Conservation (phyloP, 495 filamentous ascomycete genomes). For the Daldinia decipiens region DNA sequence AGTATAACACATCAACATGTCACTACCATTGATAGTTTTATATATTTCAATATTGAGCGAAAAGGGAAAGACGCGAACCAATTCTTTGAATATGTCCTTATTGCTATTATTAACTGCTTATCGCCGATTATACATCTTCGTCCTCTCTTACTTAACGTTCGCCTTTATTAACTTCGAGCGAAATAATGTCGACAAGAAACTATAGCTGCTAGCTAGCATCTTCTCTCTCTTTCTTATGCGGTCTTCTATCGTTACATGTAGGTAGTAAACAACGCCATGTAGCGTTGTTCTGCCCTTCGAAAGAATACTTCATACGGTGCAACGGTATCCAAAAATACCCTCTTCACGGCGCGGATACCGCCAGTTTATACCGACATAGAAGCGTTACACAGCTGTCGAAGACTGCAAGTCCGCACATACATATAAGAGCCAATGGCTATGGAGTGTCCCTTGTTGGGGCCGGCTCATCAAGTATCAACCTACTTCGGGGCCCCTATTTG, state of each 20-base stretch:
- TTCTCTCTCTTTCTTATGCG: neutral
- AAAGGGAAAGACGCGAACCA: neutral
- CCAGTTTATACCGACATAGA: conserved; percentile 41
- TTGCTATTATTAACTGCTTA: neutral
- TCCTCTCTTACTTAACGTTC: neutral
- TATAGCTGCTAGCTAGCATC: too few relatives aligned
- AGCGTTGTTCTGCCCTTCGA: conserved; percentile 23
- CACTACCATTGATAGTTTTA: neutral
- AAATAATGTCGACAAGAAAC: neutral
- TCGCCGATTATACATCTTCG: neutral
- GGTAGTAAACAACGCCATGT: conserved; percentile 23
- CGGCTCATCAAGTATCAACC: conserved; percentile 25
- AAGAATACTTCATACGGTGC: conserved; percentile 26
- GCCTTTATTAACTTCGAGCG: neutral
- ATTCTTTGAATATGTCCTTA: neutral
- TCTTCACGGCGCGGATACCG: conserved; percentile 39
- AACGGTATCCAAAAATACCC: conserved; percentile 39
- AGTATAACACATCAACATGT: neutral
- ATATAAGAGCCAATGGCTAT: conserved; percentile 25
- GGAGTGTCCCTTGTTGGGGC: conserved; percentile 18
- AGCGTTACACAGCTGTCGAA: conserved; percentile 25
- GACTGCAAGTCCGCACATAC: conserved; percentile 26
- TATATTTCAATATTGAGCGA: neutral
- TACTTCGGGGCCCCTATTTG: conserved; percentile 10
- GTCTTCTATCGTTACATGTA: conserved; percentile 31